A percentile compares a stretch with the other conserved stretches of the same genome.
These are phyloP conservation scores for Myxozyma kluyveri DNA, from an alignment of 805 yeast genomes.

Conservation along the genomic window DNA sequence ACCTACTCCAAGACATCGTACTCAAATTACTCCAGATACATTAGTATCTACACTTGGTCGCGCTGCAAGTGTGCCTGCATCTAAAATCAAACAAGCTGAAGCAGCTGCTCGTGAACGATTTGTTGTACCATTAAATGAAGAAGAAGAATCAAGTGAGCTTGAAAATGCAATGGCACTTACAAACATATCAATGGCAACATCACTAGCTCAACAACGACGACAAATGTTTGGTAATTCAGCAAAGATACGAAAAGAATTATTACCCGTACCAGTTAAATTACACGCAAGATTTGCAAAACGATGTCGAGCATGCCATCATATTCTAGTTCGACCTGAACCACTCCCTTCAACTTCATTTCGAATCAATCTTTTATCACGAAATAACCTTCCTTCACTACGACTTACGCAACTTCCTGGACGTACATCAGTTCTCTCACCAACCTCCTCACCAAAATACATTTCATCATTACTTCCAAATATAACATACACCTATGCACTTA, in stretches of 20 bases:
- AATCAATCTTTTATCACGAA: conserved; percentile 16
- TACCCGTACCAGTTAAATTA: conserved; percentile 34
- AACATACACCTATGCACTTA: conserved; percentile 23
- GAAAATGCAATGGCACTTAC: background rate
- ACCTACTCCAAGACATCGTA: background rate
- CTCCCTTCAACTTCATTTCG: conserved; percentile 17
- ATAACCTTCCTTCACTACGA: conserved; percentile 22
- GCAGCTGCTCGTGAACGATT: background rate
- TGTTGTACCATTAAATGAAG: background rate
- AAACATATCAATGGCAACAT: background rate
- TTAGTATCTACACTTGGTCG: conserved; percentile 15
- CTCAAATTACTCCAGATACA: conserved; percentile 9
- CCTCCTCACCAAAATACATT: conserved; percentile 1
- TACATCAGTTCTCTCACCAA: background rate
- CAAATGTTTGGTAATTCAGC: conserved; percentile 1
- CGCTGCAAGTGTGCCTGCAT: conserved; percentile 12
- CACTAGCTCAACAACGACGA: conserved; percentile 5
- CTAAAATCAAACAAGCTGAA: background rate
- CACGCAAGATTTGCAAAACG: conserved; percentile 34
- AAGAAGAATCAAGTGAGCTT: background rate
- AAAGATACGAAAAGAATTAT: background rate
- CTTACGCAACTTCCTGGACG: conserved; percentile 14
- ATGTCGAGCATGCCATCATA: conserved; percentile 38
- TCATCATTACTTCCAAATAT: conserved; percentile 11
- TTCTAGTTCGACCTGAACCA: conserved; percentile 38